Evolutionary conservation across 2,329 filamentous ascomycete genomes (phyloP), one percentile per base, ranked within the genome.

Genomic region (Alternaria infectoria): DNA sequence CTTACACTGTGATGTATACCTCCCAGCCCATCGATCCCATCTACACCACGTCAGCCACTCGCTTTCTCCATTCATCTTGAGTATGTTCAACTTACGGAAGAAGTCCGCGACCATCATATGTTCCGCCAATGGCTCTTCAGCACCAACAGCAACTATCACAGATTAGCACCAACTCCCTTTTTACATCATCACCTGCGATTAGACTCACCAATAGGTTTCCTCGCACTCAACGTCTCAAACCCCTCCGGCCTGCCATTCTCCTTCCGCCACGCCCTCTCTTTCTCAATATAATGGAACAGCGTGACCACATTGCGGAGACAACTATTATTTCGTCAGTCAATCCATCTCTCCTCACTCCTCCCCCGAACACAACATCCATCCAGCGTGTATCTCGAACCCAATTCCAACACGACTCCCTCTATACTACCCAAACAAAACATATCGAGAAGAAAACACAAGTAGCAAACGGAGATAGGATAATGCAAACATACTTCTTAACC

Each of bases 261-360:
- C 76, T 88, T 88, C 67, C 96, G 88, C 94, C 94, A 98, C 69
- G 88, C 86, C 70, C 93, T 85, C 82, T 99, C 96, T 77, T 93
- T 92, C 69, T 97, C 93, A 57, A 99, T 87, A 62, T 97, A 90
- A 74, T 97, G 91, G 83, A 99, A 98, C 65, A 98, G 85, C 23
- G 93, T 91, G 43, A 98, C 90, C 15, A 92, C 90, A 81, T 99
- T 99, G 54, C 91, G 89, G 54, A 97, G 85, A 74, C 93, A 97
- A 79, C 91, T 94, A 54, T 3, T 5, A 2, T 21, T 12, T 2
- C 8, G n/a, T 55, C 19, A 61, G 43, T 15, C 26, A 40, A 13
- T 40, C 1, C 9, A 0, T 40, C n/a, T 3, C 15, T 1, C 7
- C 32, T 44, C 25, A 11, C 9, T 25, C 21, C n/a, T n/a, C n/a